These are phyloP conservation scores for Coemansia sp. DNA, from an alignment of 192 early-diverging fungal genomes.

Conservation along the genomic window DNA sequence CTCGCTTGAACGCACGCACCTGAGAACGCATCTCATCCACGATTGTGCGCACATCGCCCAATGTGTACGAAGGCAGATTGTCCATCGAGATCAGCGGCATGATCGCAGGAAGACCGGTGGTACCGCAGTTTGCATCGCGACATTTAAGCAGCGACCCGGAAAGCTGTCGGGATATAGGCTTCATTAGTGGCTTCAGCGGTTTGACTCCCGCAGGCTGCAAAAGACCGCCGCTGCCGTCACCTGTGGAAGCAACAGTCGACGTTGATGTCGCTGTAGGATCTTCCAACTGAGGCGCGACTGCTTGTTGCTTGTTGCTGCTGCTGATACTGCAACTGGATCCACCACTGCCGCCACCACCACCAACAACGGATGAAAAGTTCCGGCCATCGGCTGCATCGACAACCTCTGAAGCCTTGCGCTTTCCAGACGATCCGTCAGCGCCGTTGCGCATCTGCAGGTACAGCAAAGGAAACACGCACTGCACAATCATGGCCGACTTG, in stretches of 20 bases:
- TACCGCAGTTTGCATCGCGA: background rate
- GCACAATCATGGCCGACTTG: constrained; percentile 38
- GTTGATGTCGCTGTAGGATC: background rate
- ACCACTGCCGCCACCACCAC: background rate
- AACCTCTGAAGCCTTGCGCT: constrained; percentile 8
- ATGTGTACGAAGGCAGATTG: constrained; percentile 21
- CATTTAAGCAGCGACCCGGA: background rate
- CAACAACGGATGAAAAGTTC: background rate
- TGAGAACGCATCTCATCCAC: constrained; percentile 38
- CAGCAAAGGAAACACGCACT: constrained; percentile 48
- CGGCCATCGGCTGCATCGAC: constrained; percentile 4
- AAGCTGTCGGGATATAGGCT: constrained; percentile 13
- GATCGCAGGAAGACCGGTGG: constrained; percentile 5
- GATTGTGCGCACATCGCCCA: constrained; percentile 24
- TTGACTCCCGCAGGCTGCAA: constrained; percentile 17
- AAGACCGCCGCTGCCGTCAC: constrained; percentile 7
- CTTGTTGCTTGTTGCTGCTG: constrained; percentile 17
- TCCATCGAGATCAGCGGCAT: constrained; percentile 15
- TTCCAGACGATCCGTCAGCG: background rate
- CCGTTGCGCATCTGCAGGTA: constrained; percentile 22
- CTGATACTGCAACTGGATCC: background rate
- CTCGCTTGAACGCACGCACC: constrained; percentile 41
- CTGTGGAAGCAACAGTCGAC: background rate
- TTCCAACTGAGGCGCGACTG: constrained; percentile 7
- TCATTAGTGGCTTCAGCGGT: constrained; percentile 24